phyloP scores from a whole-genome alignment of 1,284 basidiomycete species.

The Lentinus polychrous region DNA sequence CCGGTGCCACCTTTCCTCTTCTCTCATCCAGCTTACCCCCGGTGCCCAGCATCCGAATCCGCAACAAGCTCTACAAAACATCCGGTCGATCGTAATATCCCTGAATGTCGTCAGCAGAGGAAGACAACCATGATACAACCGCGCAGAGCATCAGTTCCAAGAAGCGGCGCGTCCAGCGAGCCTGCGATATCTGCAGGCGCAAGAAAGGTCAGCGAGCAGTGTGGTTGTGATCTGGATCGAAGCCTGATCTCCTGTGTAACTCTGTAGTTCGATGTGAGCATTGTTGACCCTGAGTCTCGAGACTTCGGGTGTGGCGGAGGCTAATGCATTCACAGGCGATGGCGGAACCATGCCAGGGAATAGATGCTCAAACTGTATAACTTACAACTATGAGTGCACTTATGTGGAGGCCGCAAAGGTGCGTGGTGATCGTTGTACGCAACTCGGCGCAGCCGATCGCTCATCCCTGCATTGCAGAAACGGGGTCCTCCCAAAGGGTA shows the following conservation, averaged over 20 bases:
- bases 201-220: constrained; percentile 76
- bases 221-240: no score
- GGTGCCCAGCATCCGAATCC: neutral
- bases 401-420: constrained; percentile 45
- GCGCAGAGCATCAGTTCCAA: constrained; percentile 31
- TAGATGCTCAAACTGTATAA: constrained; percentile 72
- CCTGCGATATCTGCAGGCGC: constrained; percentile 68
- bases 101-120: constrained; percentile 41
- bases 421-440: neutral
- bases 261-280: constrained; percentile 49
- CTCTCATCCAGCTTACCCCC: neutral
- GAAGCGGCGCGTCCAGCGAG: constrained; percentile 65
- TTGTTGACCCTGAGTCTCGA: constrained; percentile 1
- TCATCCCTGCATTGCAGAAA: constrained; percentile 39
- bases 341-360: constrained; percentile 47
- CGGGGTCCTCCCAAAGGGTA: constrained; percentile 83
- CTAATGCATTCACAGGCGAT: constrained; percentile 18
- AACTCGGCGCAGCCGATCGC: neutral
- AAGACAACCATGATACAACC: constrained; percentile 31
- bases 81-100: neutral
- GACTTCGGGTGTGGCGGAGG: constrained; percentile 43
- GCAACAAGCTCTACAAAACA: neutral
- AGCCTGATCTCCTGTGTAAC: no score
- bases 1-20: neutral
- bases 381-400: constrained; percentile 69